Evolutionary conservation across 2,329 filamentous ascomycete species (phyloP).

Genomic region (Fusarium sp.): DNA sequence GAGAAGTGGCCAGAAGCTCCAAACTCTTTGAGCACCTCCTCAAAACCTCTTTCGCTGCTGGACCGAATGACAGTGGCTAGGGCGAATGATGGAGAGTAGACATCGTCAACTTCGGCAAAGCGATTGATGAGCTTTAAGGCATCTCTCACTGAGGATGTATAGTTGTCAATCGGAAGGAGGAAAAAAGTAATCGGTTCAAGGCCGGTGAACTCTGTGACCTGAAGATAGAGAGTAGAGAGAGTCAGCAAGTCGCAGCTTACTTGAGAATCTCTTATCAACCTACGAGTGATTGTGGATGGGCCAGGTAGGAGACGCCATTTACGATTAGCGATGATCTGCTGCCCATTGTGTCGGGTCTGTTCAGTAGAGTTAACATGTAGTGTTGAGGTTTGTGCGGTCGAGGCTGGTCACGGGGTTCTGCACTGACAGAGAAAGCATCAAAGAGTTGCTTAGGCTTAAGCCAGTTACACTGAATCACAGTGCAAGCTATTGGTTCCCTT

Average conservation of each 20-base stretch:
- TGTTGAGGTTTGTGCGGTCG: background rate
- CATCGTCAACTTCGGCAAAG: background rate
- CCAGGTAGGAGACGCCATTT: background rate
- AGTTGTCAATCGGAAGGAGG: background rate
- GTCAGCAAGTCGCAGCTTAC: background rate
- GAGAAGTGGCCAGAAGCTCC: background rate
- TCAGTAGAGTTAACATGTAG: background rate
- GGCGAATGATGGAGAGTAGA: background rate
- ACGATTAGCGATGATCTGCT: background rate
- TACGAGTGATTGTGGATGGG: background rate
- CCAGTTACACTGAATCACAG: background rate
- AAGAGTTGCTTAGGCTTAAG: background rate
- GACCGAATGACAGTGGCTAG: background rate
- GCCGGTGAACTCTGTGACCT: fast-evolving
- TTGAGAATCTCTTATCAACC: background rate
- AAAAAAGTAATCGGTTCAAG: background rate
- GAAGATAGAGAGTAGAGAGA: background rate
- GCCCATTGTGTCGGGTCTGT: background rate
- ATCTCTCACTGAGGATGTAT: fast-evolving
- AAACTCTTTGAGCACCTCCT: fast-evolving
- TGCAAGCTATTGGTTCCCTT: background rate
- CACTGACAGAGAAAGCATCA: background rate
- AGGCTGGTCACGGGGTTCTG: background rate
- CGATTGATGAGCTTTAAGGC: background rate
- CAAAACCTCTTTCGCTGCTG: too few relatives aligned